Conservation (phyloP, 164 flowering plant genomes). For the Brasenia schreberi region DNA sequence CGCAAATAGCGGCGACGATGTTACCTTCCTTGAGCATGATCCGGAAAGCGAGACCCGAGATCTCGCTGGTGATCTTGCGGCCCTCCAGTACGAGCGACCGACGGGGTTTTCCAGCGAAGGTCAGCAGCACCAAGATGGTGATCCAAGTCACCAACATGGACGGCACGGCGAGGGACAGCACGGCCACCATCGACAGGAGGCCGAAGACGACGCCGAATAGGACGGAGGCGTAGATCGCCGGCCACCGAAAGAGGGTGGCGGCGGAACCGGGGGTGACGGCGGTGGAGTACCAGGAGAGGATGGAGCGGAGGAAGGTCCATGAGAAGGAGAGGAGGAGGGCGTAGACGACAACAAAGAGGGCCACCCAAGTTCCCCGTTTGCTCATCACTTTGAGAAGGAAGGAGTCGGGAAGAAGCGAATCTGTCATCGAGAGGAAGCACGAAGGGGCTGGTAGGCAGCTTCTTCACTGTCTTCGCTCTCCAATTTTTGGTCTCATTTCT, state of each 20-base stretch:
- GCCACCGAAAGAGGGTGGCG: conserved; percentile 9
- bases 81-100: conserved; percentile 41
- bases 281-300: conserved; percentile 11
- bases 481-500: not conserved
- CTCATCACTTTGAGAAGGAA: not conserved
- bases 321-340: conserved; percentile 13
- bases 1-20: conserved; percentile 27
- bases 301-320: conserved; percentile 15
- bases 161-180: conserved; percentile 34
- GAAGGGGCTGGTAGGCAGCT: not conserved
- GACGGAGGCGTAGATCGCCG: conserved; percentile 14
- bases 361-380: conserved; percentile 7
- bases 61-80: conserved; percentile 48
- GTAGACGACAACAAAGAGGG: conserved; percentile 9
- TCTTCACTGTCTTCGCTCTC: not conserved
- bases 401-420: not conserved
- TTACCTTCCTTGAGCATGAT: conserved; percentile 29
- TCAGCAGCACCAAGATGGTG: conserved; percentile 56
- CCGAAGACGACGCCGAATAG: conserved; percentile 14
- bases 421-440: not conserved
- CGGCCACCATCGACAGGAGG: conserved; percentile 13
- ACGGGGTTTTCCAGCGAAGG: conserved; percentile 58
- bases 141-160: conserved; percentile 66
- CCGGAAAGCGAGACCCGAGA: conserved; percentile 26
- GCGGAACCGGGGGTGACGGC: conserved; percentile 1